Evolutionary conservation across 139 green algal genomes (phyloP).

Genomic region (Pseudopediastrum boryanum): DNA sequence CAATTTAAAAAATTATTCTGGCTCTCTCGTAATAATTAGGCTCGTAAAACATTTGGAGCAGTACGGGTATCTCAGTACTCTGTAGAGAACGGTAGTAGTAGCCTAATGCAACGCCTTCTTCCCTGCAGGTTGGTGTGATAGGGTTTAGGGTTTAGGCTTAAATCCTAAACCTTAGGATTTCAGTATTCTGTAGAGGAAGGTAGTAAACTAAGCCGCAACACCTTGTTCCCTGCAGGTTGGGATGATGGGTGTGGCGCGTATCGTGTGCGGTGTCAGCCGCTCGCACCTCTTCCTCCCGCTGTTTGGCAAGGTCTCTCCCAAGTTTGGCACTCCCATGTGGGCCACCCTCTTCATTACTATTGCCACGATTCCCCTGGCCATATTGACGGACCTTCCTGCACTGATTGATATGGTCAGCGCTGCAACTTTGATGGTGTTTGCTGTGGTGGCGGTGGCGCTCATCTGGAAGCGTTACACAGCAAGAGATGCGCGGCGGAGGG

Average conservation of each 20-base stretch:
- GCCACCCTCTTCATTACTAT: slow-evolving; percentile 5
- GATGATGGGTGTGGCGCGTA: slow-evolving; percentile 71
- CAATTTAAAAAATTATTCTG: too few relatives aligned
- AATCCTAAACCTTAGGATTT: too few relatives aligned
- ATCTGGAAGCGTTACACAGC: slow-evolving; percentile 35
- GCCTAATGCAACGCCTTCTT: too few relatives aligned
- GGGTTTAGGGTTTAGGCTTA: too few relatives aligned
- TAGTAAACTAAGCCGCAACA: too few relatives aligned
- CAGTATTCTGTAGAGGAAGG: too few relatives aligned
- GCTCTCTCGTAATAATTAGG: too few relatives aligned
- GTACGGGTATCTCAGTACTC: too few relatives aligned
- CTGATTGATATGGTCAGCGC: slow-evolving; percentile 3
- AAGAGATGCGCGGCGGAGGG: too few relatives aligned
- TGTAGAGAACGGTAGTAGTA: too few relatives aligned
- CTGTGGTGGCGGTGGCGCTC: slow-evolving; percentile 20
- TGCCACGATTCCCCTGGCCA: not conserved
- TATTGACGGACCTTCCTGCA: not conserved
- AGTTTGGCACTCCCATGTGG: slow-evolving; percentile 43
- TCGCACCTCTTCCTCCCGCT: slow-evolving; percentile 64
- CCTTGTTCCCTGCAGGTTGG: slow-evolving; percentile 34
- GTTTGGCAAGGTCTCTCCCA: slow-evolving; percentile 53
- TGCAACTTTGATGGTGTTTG: slow-evolving; percentile 35
- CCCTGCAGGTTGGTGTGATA: too few relatives aligned
- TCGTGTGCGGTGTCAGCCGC: slow-evolving; percentile 67
- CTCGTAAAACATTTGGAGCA: too few relatives aligned